phyloP scores from a whole-genome alignment of 768 basidiomycete genomes.

The Dioszegia crocea region DNA sequence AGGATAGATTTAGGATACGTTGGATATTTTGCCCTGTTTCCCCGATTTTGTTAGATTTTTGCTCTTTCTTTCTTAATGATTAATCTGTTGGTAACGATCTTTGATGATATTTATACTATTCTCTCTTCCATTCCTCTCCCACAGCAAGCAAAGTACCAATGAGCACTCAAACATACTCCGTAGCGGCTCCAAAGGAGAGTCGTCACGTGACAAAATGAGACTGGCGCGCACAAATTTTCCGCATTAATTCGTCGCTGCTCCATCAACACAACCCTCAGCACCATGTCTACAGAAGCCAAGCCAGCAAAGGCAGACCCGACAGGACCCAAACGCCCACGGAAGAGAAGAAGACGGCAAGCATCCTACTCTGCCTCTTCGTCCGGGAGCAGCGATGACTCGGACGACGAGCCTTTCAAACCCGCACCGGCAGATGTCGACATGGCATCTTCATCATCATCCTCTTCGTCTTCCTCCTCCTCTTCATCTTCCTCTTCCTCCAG shows the following conservation, averaged over 20 bases:
- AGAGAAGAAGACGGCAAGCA: slow-evolving; percentile 23
- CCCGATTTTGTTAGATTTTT: neutral
- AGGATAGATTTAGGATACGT: neutral
- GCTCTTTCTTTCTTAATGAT: neutral
- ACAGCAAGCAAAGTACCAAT: too few species aligned
- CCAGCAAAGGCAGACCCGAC: neutral
- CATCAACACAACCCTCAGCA: neutral
- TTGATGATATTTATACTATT: too few species aligned
- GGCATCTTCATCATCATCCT: slow-evolving; percentile 19
- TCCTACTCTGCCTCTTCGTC: slow-evolving; percentile 20
- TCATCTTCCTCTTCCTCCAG: slow-evolving; percentile 12
- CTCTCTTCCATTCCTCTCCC: too few species aligned
- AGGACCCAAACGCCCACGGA: slow-evolving; percentile 5
- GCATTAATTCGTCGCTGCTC: neutral
- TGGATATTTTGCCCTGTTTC: neutral
- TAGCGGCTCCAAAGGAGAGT: too few species aligned
- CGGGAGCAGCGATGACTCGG: slow-evolving; percentile 8
- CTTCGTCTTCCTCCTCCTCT: slow-evolving; percentile 2
- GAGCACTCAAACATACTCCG: too few species aligned
- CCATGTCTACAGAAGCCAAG: neutral
- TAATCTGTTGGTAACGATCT: too few species aligned
- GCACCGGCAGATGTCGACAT: slow-evolving; percentile 12
- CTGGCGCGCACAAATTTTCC: neutral
- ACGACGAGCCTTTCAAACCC: slow-evolving; percentile 13
- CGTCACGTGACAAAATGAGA: too few species aligned